Base-by-base conservation (phyloP, 345 rosid genomes). In the Draba incana region DNA sequence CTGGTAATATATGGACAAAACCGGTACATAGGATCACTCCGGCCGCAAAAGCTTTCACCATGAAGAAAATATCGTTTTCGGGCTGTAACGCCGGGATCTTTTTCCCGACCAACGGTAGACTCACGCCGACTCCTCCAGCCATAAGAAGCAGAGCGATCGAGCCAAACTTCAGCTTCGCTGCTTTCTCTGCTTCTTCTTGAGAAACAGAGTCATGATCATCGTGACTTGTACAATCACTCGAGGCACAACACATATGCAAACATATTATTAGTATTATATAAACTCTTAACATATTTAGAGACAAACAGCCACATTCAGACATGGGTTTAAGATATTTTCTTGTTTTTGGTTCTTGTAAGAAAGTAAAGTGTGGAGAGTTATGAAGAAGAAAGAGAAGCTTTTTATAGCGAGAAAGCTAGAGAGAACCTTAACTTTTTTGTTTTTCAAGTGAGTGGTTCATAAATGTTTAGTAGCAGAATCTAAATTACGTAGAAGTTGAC, bases 21-120 rank as follows among this genome's bases (percentile, higher is more conserved):
- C 78, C 84, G 0, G 87, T 83, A 23, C 82, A 74, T 2, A 81
- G 64, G n/a, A 84, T 84, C 41, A 84, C 85, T 1, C 88, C 85
- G 12, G 72, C 88, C 0, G 85, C 84, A 7, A 80, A 81, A 10
- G 88, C 82, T 62, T 81, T 84, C 44, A 81, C 69, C 61, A 82
- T 38, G 44, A 83, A 81, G 69, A 81, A 81, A 0, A 77, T 48
- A 43, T 77, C 63, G 10, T 72, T 78, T 14, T 75, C 82, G 10
- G 85, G 79, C 24, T 64, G 70, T 48, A 73, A 62, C 49, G 77
- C 73, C 16, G 74, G 78, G 8, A 77, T 66, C 64, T 48, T 77
- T 15, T 71, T 71, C 15, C 73, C 80, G 7, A 71, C n/a, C 48
- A 71, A 51, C n/a, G 80, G 80, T 15, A 77, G 13, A 53, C 72